phyloP scores from a whole-genome alignment of 441 rosid genomes.

The Isatis lusitanica region DNA sequence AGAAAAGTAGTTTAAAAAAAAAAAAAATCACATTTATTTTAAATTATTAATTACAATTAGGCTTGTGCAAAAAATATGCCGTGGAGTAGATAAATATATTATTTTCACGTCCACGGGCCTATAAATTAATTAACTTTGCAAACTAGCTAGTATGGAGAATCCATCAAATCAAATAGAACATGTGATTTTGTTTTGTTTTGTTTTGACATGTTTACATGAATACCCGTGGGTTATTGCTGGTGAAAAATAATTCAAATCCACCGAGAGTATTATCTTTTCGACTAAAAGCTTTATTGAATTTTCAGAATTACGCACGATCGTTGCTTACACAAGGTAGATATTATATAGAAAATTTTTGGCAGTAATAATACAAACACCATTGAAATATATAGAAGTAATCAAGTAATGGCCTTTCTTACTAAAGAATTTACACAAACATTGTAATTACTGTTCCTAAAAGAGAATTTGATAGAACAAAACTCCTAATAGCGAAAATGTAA shows the following conservation, averaged over 20 bases:
- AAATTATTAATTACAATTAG: not conserved
- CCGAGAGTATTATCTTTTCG: not conserved
- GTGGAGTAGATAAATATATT: not conserved
- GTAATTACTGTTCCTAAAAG: too few species aligned
- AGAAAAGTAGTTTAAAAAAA: not conserved
- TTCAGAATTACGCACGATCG: not conserved
- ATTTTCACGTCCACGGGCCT: not conserved
- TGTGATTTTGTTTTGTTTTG: not conserved
- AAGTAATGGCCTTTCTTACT: not conserved
- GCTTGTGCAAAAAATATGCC: not conserved
- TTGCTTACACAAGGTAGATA: not conserved
- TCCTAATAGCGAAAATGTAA: not conserved
- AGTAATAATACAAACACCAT: not conserved
- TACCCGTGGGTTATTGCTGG: not conserved
- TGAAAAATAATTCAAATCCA: not conserved
- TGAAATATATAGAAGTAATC: not conserved
- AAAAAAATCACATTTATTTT: not conserved
- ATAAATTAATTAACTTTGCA: not conserved
- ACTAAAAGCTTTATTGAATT: not conserved
- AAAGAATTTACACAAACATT: too few species aligned
- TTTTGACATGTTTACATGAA: not conserved
- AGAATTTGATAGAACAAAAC: not conserved
- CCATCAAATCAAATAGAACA: slow-evolving; percentile 2
- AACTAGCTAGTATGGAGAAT: not conserved
- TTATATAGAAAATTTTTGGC: not conserved